Evolutionary conservation across 2,329 filamentous ascomycete genomes (phyloP).

Genomic region (Cordyceps pruinosa): DNA sequence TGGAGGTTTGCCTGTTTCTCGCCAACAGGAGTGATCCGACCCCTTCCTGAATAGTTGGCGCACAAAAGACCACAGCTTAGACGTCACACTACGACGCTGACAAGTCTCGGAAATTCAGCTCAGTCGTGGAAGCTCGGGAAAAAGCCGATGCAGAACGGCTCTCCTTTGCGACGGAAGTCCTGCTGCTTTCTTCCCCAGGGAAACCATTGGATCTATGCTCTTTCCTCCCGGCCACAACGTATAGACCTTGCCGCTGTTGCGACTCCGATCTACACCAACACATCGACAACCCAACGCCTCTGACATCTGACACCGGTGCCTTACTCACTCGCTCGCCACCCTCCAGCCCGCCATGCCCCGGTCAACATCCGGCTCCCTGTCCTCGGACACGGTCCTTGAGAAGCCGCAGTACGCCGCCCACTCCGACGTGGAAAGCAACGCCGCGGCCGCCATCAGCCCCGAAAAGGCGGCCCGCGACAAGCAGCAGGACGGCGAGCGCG

Average conservation of each 20-base stretch:
- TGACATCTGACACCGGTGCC: neutral
- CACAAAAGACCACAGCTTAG: neutral
- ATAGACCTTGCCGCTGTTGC: neutral
- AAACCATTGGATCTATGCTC: neutral
- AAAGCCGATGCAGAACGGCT: neutral
- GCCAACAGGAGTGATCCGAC: neutral
- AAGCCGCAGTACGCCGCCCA: conserved; percentile 9
- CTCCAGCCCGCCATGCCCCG: conserved; percentile 16
- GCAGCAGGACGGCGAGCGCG: neutral
- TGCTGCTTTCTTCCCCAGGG: neutral
- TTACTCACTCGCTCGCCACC: neutral
- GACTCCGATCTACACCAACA: neutral
- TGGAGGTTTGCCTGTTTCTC: neutral
- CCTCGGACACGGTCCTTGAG: conserved; percentile 22
- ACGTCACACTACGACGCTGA: neutral
- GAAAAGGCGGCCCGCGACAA: neutral
- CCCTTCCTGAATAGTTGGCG: neutral
- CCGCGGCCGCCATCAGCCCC: neutral
- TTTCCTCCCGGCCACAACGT: neutral
- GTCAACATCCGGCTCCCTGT: conserved; percentile 19
- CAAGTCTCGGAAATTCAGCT: neutral
- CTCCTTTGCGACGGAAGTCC: neutral
- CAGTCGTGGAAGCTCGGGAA: neutral
- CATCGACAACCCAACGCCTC: neutral
- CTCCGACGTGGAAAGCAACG: neutral